Evolutionary conservation across 176 grass and related monocot species (phyloP).

Genomic region (Musa schizocarpa): DNA sequence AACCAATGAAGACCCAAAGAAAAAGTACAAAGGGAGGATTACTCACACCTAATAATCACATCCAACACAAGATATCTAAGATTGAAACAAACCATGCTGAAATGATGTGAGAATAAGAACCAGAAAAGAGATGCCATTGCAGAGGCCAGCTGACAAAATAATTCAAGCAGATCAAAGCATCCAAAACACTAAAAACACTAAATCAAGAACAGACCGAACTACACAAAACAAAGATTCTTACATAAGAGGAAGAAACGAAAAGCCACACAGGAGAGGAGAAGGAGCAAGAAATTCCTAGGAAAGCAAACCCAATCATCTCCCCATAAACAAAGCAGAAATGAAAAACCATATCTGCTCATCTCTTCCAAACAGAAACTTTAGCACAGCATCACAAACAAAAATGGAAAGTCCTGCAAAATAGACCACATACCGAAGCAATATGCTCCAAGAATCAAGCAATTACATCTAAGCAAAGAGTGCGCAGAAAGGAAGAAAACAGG

Average conservation of each 20-base stretch:
- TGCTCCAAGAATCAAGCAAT: background rate
- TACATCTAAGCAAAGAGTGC: background rate
- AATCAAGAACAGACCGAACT: no score
- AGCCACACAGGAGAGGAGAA: background rate
- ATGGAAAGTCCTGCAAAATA: background rate
- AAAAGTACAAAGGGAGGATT: no score
- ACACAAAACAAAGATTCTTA: no score
- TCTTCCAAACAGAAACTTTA: background rate
- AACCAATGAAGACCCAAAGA: no score
- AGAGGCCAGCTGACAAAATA: no score
- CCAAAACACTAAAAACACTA: no score
- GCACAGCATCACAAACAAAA: background rate
- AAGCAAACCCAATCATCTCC: background rate
- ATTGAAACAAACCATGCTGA: no score
- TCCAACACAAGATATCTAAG: no score
- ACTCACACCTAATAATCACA: no score
- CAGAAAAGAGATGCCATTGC: no score
- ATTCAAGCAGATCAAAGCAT: no score
- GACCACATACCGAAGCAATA: background rate
- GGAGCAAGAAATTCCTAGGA: background rate
- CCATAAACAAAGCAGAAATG: background rate
- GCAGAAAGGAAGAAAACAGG: background rate
- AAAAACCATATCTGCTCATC: background rate
- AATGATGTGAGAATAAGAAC: no score
- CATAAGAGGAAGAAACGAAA: background rate